Evolutionary conservation across 208 protist species (phyloP), one percentile per base, ranked within the genome.

Genomic region (Acanthamoeba quina): DNA sequence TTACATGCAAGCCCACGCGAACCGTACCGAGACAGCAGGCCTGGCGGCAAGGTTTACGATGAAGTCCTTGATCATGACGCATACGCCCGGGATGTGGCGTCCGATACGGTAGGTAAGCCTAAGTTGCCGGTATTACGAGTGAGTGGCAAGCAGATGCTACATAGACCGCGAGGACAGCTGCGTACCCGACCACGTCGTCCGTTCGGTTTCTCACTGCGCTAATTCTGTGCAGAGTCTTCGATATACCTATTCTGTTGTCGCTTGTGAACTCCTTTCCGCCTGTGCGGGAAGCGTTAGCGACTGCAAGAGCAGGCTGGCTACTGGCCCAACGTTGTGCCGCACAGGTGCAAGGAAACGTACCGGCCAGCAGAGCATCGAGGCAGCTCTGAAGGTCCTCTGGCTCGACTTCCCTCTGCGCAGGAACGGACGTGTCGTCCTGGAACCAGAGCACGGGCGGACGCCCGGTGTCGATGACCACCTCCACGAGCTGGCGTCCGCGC

Each of bases 91-190:
- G 24, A 92, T 92, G 52, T 90, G 68, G 7, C 93, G 78, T 19
- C 82, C 93, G 9, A 85, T 85, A 21, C 82, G 93, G n/a, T 58
- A 64, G 11, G 93, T 92, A 24, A 95, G 68, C 21, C 74, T 82
- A 56, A 29, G 62, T n/a, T n/a, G n/a, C n/a, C n/a, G n/a, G n/a
- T n/a, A n/a, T n/a, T n/a, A n/a, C n/a, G n/a, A n/a, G n/a, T n/a
- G n/a, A n/a, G n/a, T n/a, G n/a, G n/a, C n/a, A n/a, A n/a, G n/a
- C n/a, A 64, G 58, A n/a, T 17, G 21, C 58, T 26, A 21, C 10
- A 64, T 64, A 26, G 10, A 64, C 19, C 6, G 3, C 11, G 19
- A 5, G n/a, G n/a, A n/a, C n/a, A n/a, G n/a, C n/a, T n/a, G 17
- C 58, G 74, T 56, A 82, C 83, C 92, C 92, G 21, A 94, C 76